Percentiles rank a stretch among this genome's conserved stretches.
Evolutionary conservation across 805 yeast genomes (phyloP).

Genomic region (Yarrowia sp.): DNA sequence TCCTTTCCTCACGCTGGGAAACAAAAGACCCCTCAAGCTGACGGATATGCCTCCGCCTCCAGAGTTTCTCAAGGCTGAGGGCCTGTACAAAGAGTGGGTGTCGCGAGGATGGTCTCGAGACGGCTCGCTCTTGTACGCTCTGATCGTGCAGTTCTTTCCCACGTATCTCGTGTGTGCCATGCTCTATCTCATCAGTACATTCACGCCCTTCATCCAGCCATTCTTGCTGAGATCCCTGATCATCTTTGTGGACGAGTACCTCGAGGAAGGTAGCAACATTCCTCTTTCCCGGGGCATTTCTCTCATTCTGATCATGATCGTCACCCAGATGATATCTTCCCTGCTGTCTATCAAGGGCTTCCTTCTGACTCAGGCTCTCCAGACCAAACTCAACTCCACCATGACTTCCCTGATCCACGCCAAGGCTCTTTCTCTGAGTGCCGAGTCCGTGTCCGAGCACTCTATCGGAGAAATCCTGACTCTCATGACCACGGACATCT

Average conservation of each 20-base stretch:
- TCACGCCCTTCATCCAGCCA: slow-evolving; percentile 46
- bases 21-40: background rate
- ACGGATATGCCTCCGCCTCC: slow-evolving; percentile 10
- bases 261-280: slow-evolving; percentile 39
- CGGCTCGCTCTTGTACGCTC: slow-evolving; percentile 28
- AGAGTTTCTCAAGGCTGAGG: slow-evolving; percentile 37
- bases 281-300: slow-evolving; percentile 74
- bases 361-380: slow-evolving; percentile 67
- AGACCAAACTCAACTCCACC: slow-evolving; percentile 60
- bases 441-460: slow-evolving; percentile 59
- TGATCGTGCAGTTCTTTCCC: slow-evolving; percentile 44
- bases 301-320: slow-evolving; percentile 73
- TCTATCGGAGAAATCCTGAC: slow-evolving; percentile 93
- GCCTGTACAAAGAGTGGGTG: slow-evolving; percentile 40
- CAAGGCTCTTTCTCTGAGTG: slow-evolving; percentile 67
- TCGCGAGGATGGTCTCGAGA: background rate
- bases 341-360: slow-evolving; percentile 75
- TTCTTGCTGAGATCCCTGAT: slow-evolving; percentile 44
- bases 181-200: slow-evolving; percentile 47
- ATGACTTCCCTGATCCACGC: slow-evolving; percentile 65
- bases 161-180: slow-evolving; percentile 45
- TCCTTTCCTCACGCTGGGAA: background rate
- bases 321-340: slow-evolving; percentile 69
- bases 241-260: slow-evolving; percentile 49
- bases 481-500: slow-evolving; percentile 90